phyloP scores from a whole-genome alignment of 2,329 filamentous ascomycete genomes.

The Xylaria sp. region DNA sequence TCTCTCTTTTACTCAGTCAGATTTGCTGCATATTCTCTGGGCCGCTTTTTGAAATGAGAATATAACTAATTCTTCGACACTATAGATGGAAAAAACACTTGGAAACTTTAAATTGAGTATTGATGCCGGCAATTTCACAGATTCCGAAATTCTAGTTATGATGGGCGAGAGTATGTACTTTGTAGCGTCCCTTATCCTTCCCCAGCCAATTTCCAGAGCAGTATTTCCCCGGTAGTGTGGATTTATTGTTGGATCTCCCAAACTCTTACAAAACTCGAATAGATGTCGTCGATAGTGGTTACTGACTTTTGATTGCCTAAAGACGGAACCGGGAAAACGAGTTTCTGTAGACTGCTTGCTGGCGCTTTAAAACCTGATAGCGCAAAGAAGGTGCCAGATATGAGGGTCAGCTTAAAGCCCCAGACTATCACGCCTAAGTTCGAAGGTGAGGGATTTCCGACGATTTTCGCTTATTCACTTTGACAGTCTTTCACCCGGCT shows the following conservation, averaged over 20 bases:
- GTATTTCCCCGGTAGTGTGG: background rate
- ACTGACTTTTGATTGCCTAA: conserved; percentile 51
- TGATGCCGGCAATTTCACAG: conserved; percentile 86
- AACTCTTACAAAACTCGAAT: background rate
- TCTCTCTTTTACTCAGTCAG: background rate
- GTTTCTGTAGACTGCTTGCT: conserved; percentile 95
- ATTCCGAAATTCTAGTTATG: conserved; percentile 92
- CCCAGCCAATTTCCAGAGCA: too few species aligned
- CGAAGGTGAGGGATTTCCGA: conserved; percentile 59
- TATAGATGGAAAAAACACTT: conserved; percentile 84
- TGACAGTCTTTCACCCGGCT: background rate
- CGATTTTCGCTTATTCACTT: background rate
- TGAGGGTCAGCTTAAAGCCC: conserved; percentile 98
- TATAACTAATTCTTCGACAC: conserved; percentile 7
- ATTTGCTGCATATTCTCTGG: background rate
- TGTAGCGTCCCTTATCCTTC: background rate
- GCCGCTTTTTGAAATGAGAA: background rate
- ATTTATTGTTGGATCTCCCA: background rate
- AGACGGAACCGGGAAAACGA: conserved; percentile 99
- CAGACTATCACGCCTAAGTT: conserved; percentile 99
- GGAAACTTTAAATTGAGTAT: conserved; percentile 86
- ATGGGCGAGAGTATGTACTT: conserved; percentile 25
- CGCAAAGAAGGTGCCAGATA: conserved; percentile 77
- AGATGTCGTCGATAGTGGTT: background rate
- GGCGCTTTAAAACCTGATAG: conserved; percentile 91